These are phyloP conservation scores for Pseudonectria foliicola DNA, from an alignment of 2,329 filamentous ascomycete species.

Conservation along the genomic window DNA sequence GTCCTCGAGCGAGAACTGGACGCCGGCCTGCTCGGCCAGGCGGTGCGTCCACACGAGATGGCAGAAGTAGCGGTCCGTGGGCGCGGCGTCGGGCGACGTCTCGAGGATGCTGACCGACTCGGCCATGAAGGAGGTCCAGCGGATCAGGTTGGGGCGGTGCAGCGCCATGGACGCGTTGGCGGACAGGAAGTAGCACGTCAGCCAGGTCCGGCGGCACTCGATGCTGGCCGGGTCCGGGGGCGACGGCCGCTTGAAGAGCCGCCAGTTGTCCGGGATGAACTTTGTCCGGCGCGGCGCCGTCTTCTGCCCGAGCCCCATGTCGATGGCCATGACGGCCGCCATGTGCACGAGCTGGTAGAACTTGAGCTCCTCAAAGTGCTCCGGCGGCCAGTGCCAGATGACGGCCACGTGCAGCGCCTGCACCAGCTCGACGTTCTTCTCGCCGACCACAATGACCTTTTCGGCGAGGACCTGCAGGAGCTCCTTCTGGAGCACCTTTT, in stretches of 20 bases:
- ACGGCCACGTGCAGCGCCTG: constrained; percentile 69
- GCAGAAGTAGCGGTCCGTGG: constrained; percentile 51
- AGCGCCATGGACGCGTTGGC: constrained; percentile 55
- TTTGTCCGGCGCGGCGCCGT: constrained; percentile 13
- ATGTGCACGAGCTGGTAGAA: constrained; percentile 84
- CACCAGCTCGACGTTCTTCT: constrained; percentile 77
- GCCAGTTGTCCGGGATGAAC: constrained; percentile 26
- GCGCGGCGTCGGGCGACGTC: constrained; percentile 45
- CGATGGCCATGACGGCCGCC: constrained; percentile 73
- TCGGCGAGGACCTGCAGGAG: constrained; percentile 68
- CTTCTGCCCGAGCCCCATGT: constrained; percentile 63
- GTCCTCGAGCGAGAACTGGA: constrained; percentile 62
- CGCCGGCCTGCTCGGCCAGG: constrained; percentile 60
- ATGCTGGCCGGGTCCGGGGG: constrained; percentile 46
- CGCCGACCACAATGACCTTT: constrained; percentile 64
- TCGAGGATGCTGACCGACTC: constrained; percentile 52
- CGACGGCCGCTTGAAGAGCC: constrained; percentile 32
- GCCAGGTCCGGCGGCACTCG: constrained; percentile 51
- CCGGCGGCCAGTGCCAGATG: constrained; percentile 82
- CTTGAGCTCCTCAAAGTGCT: constrained; percentile 78
- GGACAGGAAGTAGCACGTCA: constrained; percentile 52
- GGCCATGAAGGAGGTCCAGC: constrained; percentile 53
- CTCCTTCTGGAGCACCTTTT: constrained; percentile 58
- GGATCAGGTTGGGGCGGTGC: constrained; percentile 52
- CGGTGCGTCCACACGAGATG: constrained; percentile 54